phyloP scores from a whole-genome alignment of 352 stramenopile genomes.

The Globisporangium viniferum region DNA sequence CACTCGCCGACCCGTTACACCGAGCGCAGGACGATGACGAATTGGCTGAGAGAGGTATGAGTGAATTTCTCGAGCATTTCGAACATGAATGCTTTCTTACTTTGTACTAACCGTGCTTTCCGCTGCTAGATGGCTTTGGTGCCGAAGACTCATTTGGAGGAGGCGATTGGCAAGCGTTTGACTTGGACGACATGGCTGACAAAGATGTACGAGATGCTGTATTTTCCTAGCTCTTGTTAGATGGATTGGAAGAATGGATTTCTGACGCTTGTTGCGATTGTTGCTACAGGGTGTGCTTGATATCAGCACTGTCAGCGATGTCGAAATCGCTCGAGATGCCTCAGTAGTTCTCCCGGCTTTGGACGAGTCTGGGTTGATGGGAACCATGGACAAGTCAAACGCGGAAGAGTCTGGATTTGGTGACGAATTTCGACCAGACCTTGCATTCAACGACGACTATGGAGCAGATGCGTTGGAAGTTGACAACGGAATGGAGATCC shows the following conservation, averaged over 20 bases:
- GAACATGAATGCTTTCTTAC: too few species aligned
- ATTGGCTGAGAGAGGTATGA: slow-evolving; percentile 48
- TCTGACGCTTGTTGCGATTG: neutral
- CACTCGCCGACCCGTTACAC: slow-evolving; percentile 65
- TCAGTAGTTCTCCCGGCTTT: slow-evolving; percentile 43
- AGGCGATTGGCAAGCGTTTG: slow-evolving; percentile 81
- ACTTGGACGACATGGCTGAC: slow-evolving; percentile 68
- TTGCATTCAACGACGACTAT: slow-evolving; percentile 58
- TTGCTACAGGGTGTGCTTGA: slow-evolving; percentile 39
- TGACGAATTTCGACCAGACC: slow-evolving; percentile 38
- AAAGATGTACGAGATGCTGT: slow-evolving; percentile 23
- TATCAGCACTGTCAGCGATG: slow-evolving; percentile 68
- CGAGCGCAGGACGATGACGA: slow-evolving; percentile 45
- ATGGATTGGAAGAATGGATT: neutral
- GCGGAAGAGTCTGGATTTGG: slow-evolving; percentile 29
- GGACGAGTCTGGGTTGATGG: slow-evolving; percentile 58
- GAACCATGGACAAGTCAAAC: slow-evolving; percentile 44
- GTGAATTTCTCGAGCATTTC: neutral
- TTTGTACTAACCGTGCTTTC: neutral
- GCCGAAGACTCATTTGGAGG: slow-evolving; percentile 76
- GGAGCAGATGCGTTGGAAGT: slow-evolving; percentile 52
- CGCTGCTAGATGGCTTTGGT: slow-evolving; percentile 49
- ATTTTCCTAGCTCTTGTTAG: neutral
- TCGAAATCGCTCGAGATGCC: slow-evolving; percentile 79
- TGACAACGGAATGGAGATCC: slow-evolving; percentile 32